Base-by-base conservation (phyloP, 2,329 filamentous ascomycete species). In the Aspergillus sp. region DNA sequence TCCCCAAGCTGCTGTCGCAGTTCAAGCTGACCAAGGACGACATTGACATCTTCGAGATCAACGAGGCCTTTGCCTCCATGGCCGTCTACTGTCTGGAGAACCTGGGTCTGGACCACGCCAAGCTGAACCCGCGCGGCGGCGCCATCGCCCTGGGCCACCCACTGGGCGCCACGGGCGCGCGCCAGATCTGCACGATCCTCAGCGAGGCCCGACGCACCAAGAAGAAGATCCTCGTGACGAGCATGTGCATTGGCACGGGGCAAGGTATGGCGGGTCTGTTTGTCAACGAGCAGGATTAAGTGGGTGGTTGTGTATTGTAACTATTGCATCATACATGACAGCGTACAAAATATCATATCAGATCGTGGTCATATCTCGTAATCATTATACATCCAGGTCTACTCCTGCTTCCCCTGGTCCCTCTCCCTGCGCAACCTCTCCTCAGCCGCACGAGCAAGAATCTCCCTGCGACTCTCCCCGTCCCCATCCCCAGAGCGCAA, bases 1-100 rank as follows among this genome's bases (percentile, higher is more conserved):
- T 87, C 56, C 84, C 84, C 57, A 99, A 99, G 83, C 85, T 99
- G 25, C 83, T 99, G 43, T 75, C 76, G 67, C 87, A 94, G 77
- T 86, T 88, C 81, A 85, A 88, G 74, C 75, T 99, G 56, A 83
- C 81, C 20, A 78, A 96, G 49, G 83, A 87, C 54, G 94, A 97
- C 64, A 83, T 94, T 57, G 94, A 99, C 68, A 82, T 97, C 32
- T 81, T 93, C 63, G 94, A 97, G 81, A 76, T 99, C 69, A 99
- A 99, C 78, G 94, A 99, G 81, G 94, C 94, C 1, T 99, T 99
- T 67, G 93, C 92, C 19, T 94, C 89, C 48, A 97, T 97, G 94
- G 92, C 91, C 1, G 92, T 97, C 25, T 97, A 97, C 82, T 96
- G 91, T 76, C 77, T 88, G 50, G 81, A 91, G 65, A 84, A 93